Conservation (phyloP, 495 filamentous ascomycete genomes). For the Coniosporium apollinis region DNA sequence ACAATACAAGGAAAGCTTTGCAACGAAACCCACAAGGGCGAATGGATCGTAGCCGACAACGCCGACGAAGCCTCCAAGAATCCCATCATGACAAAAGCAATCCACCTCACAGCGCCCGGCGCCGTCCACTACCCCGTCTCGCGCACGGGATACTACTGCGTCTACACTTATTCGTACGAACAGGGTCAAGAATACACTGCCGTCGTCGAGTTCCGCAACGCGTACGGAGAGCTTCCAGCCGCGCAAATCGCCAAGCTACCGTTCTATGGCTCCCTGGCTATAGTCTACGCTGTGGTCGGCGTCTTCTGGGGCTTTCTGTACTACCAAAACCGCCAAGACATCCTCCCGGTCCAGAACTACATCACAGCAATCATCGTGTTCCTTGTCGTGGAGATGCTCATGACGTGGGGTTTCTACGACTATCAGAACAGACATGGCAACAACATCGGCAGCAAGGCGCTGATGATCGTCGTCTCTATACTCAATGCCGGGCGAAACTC, state of each 20-base stretch:
- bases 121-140: constrained; percentile 67
- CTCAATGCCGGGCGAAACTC: constrained; percentile 89
- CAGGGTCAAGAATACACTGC: constrained; percentile 51
- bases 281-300: constrained; percentile 79
- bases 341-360: constrained; percentile 97
- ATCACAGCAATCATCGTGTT: constrained; percentile 95
- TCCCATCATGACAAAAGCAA: constrained; percentile 56
- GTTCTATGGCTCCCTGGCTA: constrained; percentile 90
- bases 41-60: constrained; percentile 66
- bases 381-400: constrained; percentile 84
- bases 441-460: constrained; percentile 63
- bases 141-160: constrained; percentile 92
- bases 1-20: constrained; percentile 53
- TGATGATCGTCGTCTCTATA: constrained; percentile 79
- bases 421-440: constrained; percentile 79
- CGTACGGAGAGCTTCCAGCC: constrained; percentile 88
- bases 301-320: constrained; percentile 92
- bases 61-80: constrained; percentile 49
- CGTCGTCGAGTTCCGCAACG: constrained; percentile 81
- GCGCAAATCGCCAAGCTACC: constrained; percentile 93
- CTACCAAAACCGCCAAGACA: constrained; percentile 83
- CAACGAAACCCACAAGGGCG: constrained; percentile 55
- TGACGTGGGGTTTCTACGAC: constrained; percentile 98
- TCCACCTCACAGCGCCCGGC: constrained; percentile 60
- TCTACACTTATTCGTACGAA: constrained; percentile 54